These are phyloP conservation scores for Fusarium humuli DNA, from an alignment of 2,329 filamentous ascomycete species.

Conservation along the genomic window DNA sequence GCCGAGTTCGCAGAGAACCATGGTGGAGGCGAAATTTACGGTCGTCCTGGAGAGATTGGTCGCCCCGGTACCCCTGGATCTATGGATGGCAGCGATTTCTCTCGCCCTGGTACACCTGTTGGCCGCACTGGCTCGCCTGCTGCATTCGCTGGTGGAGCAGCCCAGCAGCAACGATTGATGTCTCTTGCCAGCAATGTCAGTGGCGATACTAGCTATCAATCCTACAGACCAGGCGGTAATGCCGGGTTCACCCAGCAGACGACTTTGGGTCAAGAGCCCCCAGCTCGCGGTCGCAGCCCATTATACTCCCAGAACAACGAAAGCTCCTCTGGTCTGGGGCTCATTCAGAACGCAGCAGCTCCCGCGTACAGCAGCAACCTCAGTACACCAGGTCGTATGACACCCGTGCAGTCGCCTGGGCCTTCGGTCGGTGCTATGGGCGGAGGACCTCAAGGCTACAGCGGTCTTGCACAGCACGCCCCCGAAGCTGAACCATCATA, in stretches of 20 bases:
- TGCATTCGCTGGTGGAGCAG: constrained; percentile 50
- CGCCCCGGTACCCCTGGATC: constrained; percentile 72
- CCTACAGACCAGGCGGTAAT: constrained; percentile 41
- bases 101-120: constrained; percentile 63
- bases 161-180: constrained; percentile 45
- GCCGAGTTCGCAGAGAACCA: constrained; percentile 89
- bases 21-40: constrained; percentile 79
- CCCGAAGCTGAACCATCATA: constrained; percentile 60
- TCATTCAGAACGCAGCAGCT: constrained; percentile 65
- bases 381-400: constrained; percentile 39
- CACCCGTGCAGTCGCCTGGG: constrained; percentile 50
- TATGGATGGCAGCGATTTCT: constrained; percentile 58
- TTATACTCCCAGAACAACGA: constrained; percentile 65
- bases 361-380: constrained; percentile 58
- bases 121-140: constrained; percentile 44
- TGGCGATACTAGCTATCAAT: constrained; percentile 49
- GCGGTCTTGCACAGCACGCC: constrained; percentile 64
- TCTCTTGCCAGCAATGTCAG: constrained; percentile 40
- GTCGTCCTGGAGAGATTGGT: constrained; percentile 67
- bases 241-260: constrained; percentile 44
- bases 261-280: constrained; percentile 39
- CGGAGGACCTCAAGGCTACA: constrained; percentile 70
- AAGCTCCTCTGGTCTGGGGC: constrained; percentile 64
- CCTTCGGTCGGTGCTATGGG: constrained; percentile 64
- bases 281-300: constrained; percentile 57